Percentiles rank a stretch among this genome's conserved stretches.
Conservation (phyloP, 2,329 filamentous ascomycete genomes). For the Calonectria pseudoreteaudii region DNA sequence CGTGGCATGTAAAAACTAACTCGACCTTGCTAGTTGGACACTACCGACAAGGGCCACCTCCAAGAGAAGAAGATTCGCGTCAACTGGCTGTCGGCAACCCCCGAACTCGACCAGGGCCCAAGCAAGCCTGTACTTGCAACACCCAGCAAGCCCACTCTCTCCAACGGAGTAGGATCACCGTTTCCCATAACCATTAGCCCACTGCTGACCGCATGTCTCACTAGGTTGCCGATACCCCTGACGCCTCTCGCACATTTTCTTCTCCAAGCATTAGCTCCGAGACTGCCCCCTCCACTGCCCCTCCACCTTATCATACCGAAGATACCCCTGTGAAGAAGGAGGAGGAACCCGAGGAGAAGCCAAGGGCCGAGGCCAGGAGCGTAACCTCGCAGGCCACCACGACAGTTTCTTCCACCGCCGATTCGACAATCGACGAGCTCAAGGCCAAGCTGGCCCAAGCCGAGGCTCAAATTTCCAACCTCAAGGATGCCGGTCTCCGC, state of each 20-base stretch:
- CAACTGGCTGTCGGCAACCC: constrained; percentile 78
- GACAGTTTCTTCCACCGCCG: constrained; percentile 58
- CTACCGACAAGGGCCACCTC: constrained; percentile 80
- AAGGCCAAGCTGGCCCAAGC: constrained; percentile 81
- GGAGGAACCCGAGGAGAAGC: constrained; percentile 40
- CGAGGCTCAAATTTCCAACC: constrained; percentile 76
- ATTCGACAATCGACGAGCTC: constrained; percentile 67
- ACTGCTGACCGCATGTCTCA: constrained; percentile 27
- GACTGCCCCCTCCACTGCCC: constrained; percentile 45
- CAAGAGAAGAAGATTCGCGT: constrained; percentile 98
- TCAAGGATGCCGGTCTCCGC: constrained; percentile 80
- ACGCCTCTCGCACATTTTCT: constrained; percentile 57
- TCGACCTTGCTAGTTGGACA: constrained; percentile 73
- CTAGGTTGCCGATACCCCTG: constrained; percentile 56
- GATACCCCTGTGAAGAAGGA: constrained; percentile 46
- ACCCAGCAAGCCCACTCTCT: constrained; percentile 53
- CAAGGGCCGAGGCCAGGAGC: constrained; percentile 41
- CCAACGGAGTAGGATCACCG: constrained; percentile 55
- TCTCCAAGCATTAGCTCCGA: constrained; percentile 55
- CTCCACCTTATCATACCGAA: constrained; percentile 51
- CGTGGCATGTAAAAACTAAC: constrained; percentile 15
- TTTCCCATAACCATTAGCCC: neutral
- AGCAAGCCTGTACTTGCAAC: constrained; percentile 47
- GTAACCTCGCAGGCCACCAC: constrained; percentile 56
- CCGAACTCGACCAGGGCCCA: constrained; percentile 46